Conservation (phyloP, 345 rosid genomes). For the Salix arbutifolia region DNA sequence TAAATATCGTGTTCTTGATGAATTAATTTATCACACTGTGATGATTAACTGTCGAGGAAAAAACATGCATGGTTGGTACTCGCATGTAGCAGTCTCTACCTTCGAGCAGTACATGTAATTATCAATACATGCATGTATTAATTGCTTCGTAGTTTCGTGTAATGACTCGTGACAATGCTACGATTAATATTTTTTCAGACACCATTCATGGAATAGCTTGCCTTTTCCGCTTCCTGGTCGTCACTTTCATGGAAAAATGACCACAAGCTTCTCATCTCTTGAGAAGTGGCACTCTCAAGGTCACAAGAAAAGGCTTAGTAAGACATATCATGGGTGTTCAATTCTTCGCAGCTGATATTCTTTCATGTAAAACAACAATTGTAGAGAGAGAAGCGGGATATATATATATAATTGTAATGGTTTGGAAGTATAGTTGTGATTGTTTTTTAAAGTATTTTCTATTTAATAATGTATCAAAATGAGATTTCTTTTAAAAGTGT, state of each 20-base stretch:
- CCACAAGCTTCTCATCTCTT: background rate
- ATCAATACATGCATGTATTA: background rate
- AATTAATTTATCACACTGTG: background rate
- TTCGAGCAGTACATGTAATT: background rate
- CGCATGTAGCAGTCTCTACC: background rate
- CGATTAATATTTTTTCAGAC: background rate
- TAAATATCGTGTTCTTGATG: background rate
- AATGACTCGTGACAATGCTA: background rate
- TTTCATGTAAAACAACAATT: background rate
- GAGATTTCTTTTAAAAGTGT: rapidly evolving
- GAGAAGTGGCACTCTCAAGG: background rate
- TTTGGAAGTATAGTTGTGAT: too few relatives aligned
- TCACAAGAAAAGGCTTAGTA: background rate
- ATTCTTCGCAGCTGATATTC: background rate
- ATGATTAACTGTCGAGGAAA: background rate
- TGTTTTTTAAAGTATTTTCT: too few relatives aligned
- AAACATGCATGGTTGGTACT: background rate
- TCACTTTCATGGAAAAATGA: background rate
- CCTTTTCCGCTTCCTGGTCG: background rate
- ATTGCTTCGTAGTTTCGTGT: background rate
- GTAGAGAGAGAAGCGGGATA: background rate
- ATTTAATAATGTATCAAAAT: too few relatives aligned
- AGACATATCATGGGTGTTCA: background rate
- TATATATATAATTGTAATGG: too few relatives aligned
- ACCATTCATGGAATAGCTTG: background rate